Percentiles rank a stretch among this genome's conserved stretches.
Evolutionary conservation across 2,329 filamentous ascomycete genomes (phyloP).

Genomic region (Pseudogymnoascus sp.): DNA sequence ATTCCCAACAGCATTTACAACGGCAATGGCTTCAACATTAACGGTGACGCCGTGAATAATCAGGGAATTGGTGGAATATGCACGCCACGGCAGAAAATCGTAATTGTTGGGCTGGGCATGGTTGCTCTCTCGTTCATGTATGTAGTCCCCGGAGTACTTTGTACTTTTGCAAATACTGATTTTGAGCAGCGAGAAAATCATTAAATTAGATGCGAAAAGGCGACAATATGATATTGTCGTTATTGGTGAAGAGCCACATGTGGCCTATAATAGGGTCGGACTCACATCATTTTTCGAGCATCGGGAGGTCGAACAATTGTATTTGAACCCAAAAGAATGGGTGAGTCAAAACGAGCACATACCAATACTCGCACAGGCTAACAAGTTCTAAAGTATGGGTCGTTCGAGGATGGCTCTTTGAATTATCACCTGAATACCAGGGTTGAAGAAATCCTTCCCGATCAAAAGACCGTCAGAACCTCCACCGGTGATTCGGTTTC

Average conservation of each 20-base stretch:
- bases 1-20: conserved; percentile 1
- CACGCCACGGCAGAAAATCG: conserved; percentile 53
- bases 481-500: conserved; percentile 60
- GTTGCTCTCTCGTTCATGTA: conserved; percentile 84
- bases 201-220: conserved; percentile 71
- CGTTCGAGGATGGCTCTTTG: conserved; percentile 52
- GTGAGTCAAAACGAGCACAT: conserved; percentile 36
- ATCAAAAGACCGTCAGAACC: conserved; percentile 60
- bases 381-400: conserved; percentile 32
- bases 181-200: conserved; percentile 65
- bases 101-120: conserved; percentile 86
- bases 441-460: conserved; percentile 59
- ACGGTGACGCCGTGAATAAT: not conserved
- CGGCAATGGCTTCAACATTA: not conserved
- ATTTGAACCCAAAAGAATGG: conserved; percentile 79
- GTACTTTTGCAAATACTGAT: not conserved
- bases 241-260: conserved; percentile 78
- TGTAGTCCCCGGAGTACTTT: conserved; percentile 32
- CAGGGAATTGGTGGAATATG: conserved; percentile 16
- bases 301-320: conserved; percentile 76
- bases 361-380: not conserved
- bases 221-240: conserved; percentile 75
- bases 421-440: conserved; percentile 68
- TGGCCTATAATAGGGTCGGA: conserved; percentile 87
- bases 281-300: conserved; percentile 86